phyloP scores from a whole-genome alignment of 768 basidiomycete genomes.

The Mycena amicta region DNA sequence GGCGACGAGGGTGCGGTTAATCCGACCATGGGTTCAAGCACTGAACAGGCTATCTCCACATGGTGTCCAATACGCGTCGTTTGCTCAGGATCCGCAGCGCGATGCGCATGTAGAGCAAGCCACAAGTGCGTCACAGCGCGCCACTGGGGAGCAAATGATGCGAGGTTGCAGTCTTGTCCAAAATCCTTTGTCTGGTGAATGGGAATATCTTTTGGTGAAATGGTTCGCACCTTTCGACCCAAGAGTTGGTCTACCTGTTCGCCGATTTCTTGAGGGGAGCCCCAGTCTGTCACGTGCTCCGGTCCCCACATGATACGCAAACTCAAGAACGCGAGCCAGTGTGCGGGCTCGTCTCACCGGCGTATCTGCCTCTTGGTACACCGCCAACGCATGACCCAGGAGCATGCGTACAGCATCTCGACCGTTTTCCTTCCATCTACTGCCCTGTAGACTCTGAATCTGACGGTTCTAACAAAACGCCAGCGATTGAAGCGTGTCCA shows the following conservation, averaged over 20 bases:
- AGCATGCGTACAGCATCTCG: conserved; percentile 42
- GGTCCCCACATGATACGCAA: conserved; percentile 43
- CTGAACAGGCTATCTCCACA: conserved; percentile 52
- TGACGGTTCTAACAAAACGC: conserved; percentile 67
- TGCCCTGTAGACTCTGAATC: conserved; percentile 53
- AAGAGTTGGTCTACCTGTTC: conserved; percentile 44
- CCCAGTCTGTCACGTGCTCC: conserved; percentile 27
- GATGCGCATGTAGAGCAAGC: conserved; percentile 72
- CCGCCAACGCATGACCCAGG: conserved; percentile 48
- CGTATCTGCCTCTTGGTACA: conserved; percentile 51
- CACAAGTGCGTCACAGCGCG: conserved; percentile 62
- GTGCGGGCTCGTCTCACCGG: conserved; percentile 64
- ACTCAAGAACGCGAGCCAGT: conserved; percentile 56
- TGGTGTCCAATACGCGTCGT: conserved; percentile 50
- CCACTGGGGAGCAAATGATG: conserved; percentile 47
- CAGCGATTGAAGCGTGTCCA: conserved; percentile 38
- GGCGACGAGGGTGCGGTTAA: conserved; percentile 8
- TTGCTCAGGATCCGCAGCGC: conserved; percentile 46
- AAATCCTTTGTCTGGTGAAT: conserved; percentile 35
- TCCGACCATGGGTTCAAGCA: conserved; percentile 44
- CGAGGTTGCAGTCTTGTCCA: conserved; percentile 37
- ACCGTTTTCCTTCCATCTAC: conserved; percentile 61
- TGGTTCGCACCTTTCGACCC: too few relatives aligned
- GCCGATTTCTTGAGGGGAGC: conserved; percentile 39
- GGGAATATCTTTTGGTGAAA: too few relatives aligned